Conservation (phyloP, 2,329 filamentous ascomycete species). For the Aspergillus ibericus region DNA sequence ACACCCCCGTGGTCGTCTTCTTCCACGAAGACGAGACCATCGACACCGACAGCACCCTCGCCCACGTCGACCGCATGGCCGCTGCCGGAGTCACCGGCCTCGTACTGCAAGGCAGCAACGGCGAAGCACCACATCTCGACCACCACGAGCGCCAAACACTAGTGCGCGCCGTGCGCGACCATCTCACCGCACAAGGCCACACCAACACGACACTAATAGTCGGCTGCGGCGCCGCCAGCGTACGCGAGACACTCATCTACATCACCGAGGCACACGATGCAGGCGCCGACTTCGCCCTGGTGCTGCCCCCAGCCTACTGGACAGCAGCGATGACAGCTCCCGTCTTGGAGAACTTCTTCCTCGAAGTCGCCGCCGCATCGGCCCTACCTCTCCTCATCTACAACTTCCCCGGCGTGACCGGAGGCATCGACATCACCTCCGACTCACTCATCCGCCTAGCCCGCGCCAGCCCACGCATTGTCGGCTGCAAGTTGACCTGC, state of each 20-base stretch:
- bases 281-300: slow-evolving; percentile 68
- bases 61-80: slow-evolving; percentile 47
- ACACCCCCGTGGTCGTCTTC: not conserved
- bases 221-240: slow-evolving; percentile 68
- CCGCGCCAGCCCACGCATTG: slow-evolving; percentile 55
- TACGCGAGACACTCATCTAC: slow-evolving; percentile 63
- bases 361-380: too few species aligned
- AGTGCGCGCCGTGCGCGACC: not conserved
- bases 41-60: not conserved
- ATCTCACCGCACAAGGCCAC: not conserved
- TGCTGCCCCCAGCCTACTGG: slow-evolving; percentile 72
- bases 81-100: slow-evolving; percentile 66
- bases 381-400: slow-evolving; percentile 67
- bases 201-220: slow-evolving; percentile 46
- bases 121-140: slow-evolving; percentile 71
- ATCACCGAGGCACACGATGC: slow-evolving; percentile 64
- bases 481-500: slow-evolving; percentile 65
- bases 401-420: slow-evolving; percentile 63
- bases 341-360: slow-evolving; percentile 60
- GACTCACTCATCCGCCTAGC: slow-evolving; percentile 57
- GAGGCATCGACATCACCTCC: slow-evolving; percentile 59
- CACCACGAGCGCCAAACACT: slow-evolving; percentile 57
- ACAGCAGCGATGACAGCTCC: slow-evolving; percentile 60
- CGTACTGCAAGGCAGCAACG: slow-evolving; percentile 71
- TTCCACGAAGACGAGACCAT: not conserved